These are phyloP conservation scores for Myxozyma nipponensis DNA, from an alignment of 805 yeast species.

Conservation along the genomic window DNA sequence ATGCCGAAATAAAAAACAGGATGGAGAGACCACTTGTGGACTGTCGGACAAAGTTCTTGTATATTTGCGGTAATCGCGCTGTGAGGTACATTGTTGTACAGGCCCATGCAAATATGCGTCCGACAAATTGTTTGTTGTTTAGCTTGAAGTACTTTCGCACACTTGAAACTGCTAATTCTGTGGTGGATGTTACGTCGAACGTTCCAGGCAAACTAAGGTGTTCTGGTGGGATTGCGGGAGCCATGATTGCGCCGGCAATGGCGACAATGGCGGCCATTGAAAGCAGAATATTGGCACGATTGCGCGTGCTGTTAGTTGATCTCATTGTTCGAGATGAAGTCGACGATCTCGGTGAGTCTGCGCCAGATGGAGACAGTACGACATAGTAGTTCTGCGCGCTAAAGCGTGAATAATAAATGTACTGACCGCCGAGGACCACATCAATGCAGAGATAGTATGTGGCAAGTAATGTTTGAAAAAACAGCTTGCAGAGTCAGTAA, in stretches of 20 bases:
- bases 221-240: slow-evolving; percentile 7
- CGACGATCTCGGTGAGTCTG: slow-evolving; percentile 17
- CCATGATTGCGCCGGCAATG: slow-evolving; percentile 22
- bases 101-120: slow-evolving; percentile 64
- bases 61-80: slow-evolving; percentile 80
- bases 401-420: slow-evolving; percentile 56
- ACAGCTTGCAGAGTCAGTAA: slow-evolving; percentile 39
- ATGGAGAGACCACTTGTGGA: slow-evolving; percentile 88
- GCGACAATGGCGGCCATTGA: slow-evolving; percentile 25
- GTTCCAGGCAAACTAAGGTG: not conserved
- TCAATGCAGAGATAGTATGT: slow-evolving; percentile 73
- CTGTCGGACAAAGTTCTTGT: slow-evolving; percentile 69
- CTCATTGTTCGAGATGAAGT: slow-evolving; percentile 20
- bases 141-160: slow-evolving; percentile 18
- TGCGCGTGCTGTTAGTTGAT: slow-evolving; percentile 1
- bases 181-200: slow-evolving; percentile 1
- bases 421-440: slow-evolving; percentile 62
- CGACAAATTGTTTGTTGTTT: slow-evolving; percentile 34
- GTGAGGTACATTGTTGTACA: slow-evolving; percentile 72
- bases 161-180: slow-evolving; percentile 7
- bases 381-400: slow-evolving; percentile 20
- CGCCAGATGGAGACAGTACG: slow-evolving; percentile 19
- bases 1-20: slow-evolving; percentile 69
- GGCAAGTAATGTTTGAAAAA: slow-evolving; percentile 74
- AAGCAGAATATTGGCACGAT: slow-evolving; percentile 23